These are phyloP conservation scores for Aegilops longissima DNA, from an alignment of 176 grass and related monocot genomes.

Conservation along the genomic window DNA sequence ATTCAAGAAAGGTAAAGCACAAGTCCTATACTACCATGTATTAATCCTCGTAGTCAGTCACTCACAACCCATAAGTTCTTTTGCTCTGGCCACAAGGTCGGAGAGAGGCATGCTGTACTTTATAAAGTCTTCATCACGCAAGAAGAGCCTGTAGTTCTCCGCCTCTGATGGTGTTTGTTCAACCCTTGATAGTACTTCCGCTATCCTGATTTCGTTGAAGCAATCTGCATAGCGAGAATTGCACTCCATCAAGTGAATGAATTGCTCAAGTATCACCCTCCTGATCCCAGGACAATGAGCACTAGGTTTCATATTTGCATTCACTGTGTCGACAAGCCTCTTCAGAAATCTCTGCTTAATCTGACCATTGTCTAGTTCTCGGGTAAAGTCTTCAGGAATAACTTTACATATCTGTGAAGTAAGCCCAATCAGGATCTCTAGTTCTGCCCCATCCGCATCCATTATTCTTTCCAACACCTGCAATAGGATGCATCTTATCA, in stretches of 20 bases:
- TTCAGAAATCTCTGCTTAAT: not conserved
- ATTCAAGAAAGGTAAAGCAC: too few relatives aligned
- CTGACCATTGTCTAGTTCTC: not conserved
- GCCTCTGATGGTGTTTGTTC: not conserved
- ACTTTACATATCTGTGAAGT: not conserved
- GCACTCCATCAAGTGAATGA: not conserved
- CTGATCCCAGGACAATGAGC: not conserved
- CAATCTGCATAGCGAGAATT: not conserved
- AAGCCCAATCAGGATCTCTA: not conserved
- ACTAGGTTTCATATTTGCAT: not conserved
- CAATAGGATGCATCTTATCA: not conserved
- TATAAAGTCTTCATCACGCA: not conserved
- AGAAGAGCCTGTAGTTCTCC: not conserved
- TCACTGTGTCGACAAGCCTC: not conserved
- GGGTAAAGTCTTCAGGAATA: not conserved
- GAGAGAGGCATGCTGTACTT: not conserved
- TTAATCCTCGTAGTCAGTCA: not conserved
- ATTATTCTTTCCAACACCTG: not conserved
- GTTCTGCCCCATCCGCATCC: not conserved
- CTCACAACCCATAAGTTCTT: not conserved
- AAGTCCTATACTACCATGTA: not conserved
- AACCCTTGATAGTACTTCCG: not conserved
- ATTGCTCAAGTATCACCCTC: not conserved
- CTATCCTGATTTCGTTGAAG: not conserved
- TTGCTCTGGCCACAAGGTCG: not conserved